Evolutionary conservation across 2,329 filamentous ascomycete genomes (phyloP).

Genomic region (Fusarium pseudocircinatum): DNA sequence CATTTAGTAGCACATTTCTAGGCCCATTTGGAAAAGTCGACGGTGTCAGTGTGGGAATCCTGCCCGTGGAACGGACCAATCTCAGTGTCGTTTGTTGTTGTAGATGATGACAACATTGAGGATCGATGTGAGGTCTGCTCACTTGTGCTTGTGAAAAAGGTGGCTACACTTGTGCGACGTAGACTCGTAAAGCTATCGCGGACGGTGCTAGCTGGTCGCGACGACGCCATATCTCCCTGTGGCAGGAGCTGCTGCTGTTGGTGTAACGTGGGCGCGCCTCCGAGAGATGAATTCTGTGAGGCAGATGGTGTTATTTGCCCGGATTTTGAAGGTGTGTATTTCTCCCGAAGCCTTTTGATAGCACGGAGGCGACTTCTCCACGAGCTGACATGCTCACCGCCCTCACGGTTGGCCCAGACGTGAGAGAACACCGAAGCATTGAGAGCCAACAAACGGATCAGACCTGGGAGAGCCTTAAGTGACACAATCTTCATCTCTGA

Average conservation of each 20-base stretch:
- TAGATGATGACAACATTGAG: slow-evolving; percentile 64
- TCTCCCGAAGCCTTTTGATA: slow-evolving; percentile 83
- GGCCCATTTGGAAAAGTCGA: slow-evolving; percentile 54
- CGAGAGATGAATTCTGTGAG: slow-evolving; percentile 45
- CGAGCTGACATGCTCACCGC: slow-evolving; percentile 84
- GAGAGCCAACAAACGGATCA: slow-evolving; percentile 87
- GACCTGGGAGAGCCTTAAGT: slow-evolving; percentile 80
- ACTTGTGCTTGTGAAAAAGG: slow-evolving; percentile 68
- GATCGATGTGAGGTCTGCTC: slow-evolving; percentile 68
- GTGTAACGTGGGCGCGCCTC: slow-evolving; percentile 38
- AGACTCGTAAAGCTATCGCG: slow-evolving; percentile 70
- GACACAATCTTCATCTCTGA: slow-evolving; percentile 90
- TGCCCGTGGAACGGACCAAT: slow-evolving; percentile 46
- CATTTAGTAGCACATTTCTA: slow-evolving; percentile 26
- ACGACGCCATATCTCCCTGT: slow-evolving; percentile 36
- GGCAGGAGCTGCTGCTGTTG: slow-evolving; percentile 35
- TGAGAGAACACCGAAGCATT: slow-evolving; percentile 94
- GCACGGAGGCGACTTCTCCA: slow-evolving; percentile 89
- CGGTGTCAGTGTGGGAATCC: slow-evolving; percentile 49
- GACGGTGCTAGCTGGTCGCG: slow-evolving; percentile 59
- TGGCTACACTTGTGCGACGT: slow-evolving; percentile 71
- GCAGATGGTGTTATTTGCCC: slow-evolving; percentile 40
- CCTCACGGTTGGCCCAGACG: slow-evolving; percentile 84
- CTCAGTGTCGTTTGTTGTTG: slow-evolving; percentile 66
- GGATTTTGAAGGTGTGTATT: slow-evolving; percentile 61